Base-by-base conservation (phyloP, 2,329 filamentous ascomycete species). In the Penicillium sp. region DNA sequence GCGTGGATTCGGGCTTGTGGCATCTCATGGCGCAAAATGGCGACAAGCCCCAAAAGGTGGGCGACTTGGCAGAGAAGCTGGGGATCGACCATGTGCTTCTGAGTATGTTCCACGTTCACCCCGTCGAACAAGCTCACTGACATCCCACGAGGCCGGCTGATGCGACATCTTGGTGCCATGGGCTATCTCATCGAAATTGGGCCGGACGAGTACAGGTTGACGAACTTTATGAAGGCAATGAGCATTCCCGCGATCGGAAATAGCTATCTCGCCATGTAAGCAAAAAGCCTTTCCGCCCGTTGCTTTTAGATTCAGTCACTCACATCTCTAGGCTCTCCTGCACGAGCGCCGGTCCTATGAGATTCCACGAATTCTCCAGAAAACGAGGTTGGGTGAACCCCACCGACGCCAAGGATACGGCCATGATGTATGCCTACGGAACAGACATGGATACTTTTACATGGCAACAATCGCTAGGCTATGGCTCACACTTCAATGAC, bases 161-260 rank as follows among this genome's bases (percentile, higher is more conserved):
- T 69, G 39, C 64, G 66, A 44, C 68, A 70, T 25, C 53, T 71
- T 0, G 55, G 46, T n/a, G 58, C 67, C 3, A 67, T 69, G 57
- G 65, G 65, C 11, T 61, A 65, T 13, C 53, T 71, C 38, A 48
- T 50, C 2, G 67, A 70, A 45, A 60, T 58, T 4, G 64, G 61
- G 1, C 52, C 51, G 1, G 60, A 69, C 46, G 56, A 62, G 35
- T 71, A 71, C 46, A 55, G 58, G 12, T 52, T 57, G 3, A 70
- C 58, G 12, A 62, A 63, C 32, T 63, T 68, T 43, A 57, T 66
- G 2, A 66, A 45, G 13, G 54, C 64, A 3, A 39, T 71, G 24
- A 47, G 35, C 33, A 39, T 40, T 37, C 32, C 45, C 43, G 39
- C 40, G 54, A 32, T 61, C 34, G 53, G 46, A 11, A 54, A 60